Percentiles rank a stretch among this genome's conserved stretches.
phyloP scores from a whole-genome alignment of 2,329 filamentous ascomycete genomes.

The Plenodomus tracheiphilus region DNA sequence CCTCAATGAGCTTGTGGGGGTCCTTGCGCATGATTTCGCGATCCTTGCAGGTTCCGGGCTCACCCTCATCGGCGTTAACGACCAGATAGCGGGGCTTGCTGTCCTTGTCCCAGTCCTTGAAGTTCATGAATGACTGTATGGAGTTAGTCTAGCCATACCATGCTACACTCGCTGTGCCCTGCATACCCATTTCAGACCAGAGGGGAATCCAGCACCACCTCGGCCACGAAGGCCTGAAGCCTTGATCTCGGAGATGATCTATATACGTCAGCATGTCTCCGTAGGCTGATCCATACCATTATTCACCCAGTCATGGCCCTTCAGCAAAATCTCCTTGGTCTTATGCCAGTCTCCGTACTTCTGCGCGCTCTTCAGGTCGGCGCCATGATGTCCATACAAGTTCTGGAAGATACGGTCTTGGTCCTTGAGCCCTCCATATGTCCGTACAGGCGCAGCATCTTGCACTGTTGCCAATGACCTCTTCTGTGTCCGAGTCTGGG shows the following conservation, averaged over 20 bases:
- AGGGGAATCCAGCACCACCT: constrained; percentile 97
- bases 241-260: constrained; percentile 97
- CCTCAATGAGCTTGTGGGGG: constrained; percentile 97
- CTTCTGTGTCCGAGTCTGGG: constrained; percentile 52
- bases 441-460: constrained; percentile 60
- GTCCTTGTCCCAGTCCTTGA: constrained; percentile 99
- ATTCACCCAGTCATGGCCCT: constrained; percentile 89
- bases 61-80: constrained; percentile 97
- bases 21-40: constrained; percentile 99
- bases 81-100: constrained; percentile 93
- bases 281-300: neutral
- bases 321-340: constrained; percentile 96
- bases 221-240: constrained; percentile 91
- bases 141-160: constrained; percentile 21
- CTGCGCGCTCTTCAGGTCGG: constrained; percentile 90
- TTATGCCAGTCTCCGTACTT: constrained; percentile 99
- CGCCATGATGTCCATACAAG: constrained; percentile 88
- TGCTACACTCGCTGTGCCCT: neutral
- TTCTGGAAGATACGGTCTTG: constrained; percentile 99
- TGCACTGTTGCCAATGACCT: constrained; percentile 69
- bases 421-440: constrained; percentile 86
- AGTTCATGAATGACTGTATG: constrained; percentile 95
- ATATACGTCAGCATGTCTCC: constrained; percentile 23
- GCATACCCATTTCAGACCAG: constrained; percentile 94
- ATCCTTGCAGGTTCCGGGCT: constrained; percentile 99